A percentile compares a stretch with the other conserved stretches of the same genome.
Conservation (phyloP, 805 yeast species). For the Candida nemodendra region DNA sequence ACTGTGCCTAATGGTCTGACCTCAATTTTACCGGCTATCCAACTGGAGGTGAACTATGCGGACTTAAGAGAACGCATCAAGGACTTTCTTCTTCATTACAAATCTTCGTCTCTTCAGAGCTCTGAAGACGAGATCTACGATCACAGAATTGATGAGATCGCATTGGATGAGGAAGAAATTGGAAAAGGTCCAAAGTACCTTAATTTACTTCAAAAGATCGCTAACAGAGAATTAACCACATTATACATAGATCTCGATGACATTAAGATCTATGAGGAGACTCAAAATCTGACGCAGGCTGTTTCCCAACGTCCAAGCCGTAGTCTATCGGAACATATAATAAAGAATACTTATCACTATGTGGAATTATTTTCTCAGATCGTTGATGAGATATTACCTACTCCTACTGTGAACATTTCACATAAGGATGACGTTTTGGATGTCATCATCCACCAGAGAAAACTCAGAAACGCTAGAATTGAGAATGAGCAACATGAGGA, state of each 20-base stretch:
- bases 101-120: conserved; percentile 32
- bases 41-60: conserved; percentile 53
- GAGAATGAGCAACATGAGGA: conserved; percentile 68
- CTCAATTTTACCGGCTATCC: conserved; percentile 27
- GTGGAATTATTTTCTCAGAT: conserved; percentile 71
- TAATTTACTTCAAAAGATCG: conserved; percentile 69
- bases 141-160: conserved; percentile 31
- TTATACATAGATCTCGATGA: conserved; percentile 82
- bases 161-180: conserved; percentile 26
- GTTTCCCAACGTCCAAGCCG: conserved; percentile 16
- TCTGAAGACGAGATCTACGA: conserved; percentile 36
- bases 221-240: conserved; percentile 76
- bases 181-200: conserved; percentile 68
- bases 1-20: conserved; percentile 18
- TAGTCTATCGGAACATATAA: conserved; percentile 54
- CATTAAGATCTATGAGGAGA: conserved; percentile 64
- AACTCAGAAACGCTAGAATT: conserved; percentile 72
- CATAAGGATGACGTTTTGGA: conserved; percentile 90
- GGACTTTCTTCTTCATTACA: conserved; percentile 70
- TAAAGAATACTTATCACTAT: conserved; percentile 75
- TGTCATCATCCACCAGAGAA: conserved; percentile 87
- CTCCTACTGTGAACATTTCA: conserved; percentile 75
- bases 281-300: conserved; percentile 24
- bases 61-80: conserved; percentile 56
- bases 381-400: conserved; percentile 81